Evolutionary conservation across 179 eudicot species (phyloP), one percentile per base, ranked within the genome.

Genomic region (Heliamphora pulchella): DNA sequence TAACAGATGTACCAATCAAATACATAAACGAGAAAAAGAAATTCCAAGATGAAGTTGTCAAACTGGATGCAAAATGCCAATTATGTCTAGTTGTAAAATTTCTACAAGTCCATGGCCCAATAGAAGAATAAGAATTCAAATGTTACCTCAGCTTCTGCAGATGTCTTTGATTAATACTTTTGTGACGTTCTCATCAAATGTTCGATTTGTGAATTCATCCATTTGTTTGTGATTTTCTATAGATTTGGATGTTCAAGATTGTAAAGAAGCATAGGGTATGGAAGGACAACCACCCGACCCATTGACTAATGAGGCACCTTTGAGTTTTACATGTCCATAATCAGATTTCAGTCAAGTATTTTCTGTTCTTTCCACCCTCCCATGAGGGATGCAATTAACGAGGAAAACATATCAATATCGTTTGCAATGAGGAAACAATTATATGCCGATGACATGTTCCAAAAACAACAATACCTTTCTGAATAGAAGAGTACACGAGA

Each of bases 81-180:
- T 73, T 57, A 71, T n/a, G 74, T 48, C 31, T 75, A 74, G 11
- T 61, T 41, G 50, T 53, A 54, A 22, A 54, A 74, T 72, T 17
- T 18, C 76, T 11, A n/a, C 13, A 73, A 31, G 63, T 54, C 18
- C 18, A 54, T 0, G 46, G 50, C 14, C 17, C 78, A 61, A 76
- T 4, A 61, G 69, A 62, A 5, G 17, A 77, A 47, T 50, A 63
- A 46, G 22, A 59, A 9, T 64, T 43, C 6, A 46, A 9, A 72
- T 41, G 73, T 74, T 93, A 95, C 98, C 98, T 93, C 98, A 74
- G 83, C 76, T 80, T 91, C 98, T n/a, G 82, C 14, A 74, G 88
- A 83, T 22, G 84, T 64, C 84, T 86, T 93, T 2, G 73, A 11
- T 0, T 86, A 68, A 74, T 31, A 50, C 87, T 82, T 90, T 96